phyloP scores from a whole-genome alignment of 2,329 filamentous ascomycete genomes.

The Metarhizium robertsii region DNA sequence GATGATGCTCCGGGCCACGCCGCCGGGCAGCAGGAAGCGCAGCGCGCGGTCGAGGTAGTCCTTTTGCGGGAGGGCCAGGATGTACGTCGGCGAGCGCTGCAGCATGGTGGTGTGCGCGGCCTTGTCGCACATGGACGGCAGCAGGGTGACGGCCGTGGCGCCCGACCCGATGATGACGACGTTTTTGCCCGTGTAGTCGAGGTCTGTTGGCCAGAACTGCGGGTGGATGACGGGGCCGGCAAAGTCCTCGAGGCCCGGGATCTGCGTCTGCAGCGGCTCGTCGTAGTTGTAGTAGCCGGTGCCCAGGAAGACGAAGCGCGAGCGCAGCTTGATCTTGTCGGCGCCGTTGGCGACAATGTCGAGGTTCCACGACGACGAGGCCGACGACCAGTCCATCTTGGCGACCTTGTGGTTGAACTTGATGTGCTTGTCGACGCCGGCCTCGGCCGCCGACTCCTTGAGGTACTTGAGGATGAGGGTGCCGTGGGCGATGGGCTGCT shows the following conservation, averaged over 20 bases:
- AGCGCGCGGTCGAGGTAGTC: conserved; percentile 24
- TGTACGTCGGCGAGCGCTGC: conserved; percentile 64
- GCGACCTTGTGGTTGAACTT: conserved; percentile 36
- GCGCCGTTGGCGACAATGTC: conserved; percentile 22
- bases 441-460: conserved; percentile 32
- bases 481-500: conserved; percentile 39
- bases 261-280: conserved; percentile 44
- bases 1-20: conserved; percentile 36
- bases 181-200: conserved; percentile 54
- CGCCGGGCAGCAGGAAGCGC: conserved; percentile 32
- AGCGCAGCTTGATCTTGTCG: conserved; percentile 17
- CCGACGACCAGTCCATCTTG: conserved; percentile 40
- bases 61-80: conserved; percentile 40
- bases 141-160: conserved; percentile 65
- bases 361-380: conserved; percentile 43
- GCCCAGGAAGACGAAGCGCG: conserved; percentile 49
- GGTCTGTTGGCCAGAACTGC: conserved; percentile 62
- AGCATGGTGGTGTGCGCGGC: conserved; percentile 64
- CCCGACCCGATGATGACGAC: conserved; percentile 65
- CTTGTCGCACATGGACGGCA: conserved; percentile 56
- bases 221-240: conserved; percentile 55
- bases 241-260: conserved; percentile 57
- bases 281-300: conserved; percentile 62
- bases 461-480: conserved; percentile 41
- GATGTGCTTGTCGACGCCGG: conserved; percentile 33